Conservation (phyloP, 192 early-diverging fungal species). For the Coemansia sp. region DNA sequence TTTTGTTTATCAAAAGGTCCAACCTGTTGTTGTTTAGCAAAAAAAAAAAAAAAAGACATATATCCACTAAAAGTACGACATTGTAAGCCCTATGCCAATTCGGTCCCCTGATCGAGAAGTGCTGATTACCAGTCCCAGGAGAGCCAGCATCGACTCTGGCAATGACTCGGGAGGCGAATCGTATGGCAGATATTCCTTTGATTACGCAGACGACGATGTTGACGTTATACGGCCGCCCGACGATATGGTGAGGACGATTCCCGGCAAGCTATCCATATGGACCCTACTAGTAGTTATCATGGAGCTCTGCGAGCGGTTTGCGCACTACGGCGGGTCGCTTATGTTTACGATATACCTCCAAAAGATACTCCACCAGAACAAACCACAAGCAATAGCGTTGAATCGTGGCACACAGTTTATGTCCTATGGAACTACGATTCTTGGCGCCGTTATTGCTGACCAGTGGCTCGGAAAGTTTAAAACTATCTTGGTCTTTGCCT, state of each 20-base stretch:
- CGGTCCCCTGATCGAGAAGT: not conserved
- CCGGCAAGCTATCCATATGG: slow-evolving; percentile 57
- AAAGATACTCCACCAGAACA: slow-evolving; percentile 50
- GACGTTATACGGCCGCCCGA: slow-evolving; percentile 20
- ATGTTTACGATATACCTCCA: slow-evolving; percentile 62
- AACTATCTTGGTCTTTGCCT: slow-evolving; percentile 67
- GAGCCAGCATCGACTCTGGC: not conserved
- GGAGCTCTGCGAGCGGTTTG: slow-evolving; percentile 63
- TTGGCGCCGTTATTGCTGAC: slow-evolving; percentile 71
- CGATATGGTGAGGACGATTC: slow-evolving; percentile 37
- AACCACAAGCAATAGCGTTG: slow-evolving; percentile 52
- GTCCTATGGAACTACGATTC: slow-evolving; percentile 58
- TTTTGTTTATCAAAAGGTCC: not conserved
- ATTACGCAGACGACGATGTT: slow-evolving; percentile 7
- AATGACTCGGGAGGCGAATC: not conserved
- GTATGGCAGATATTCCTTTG: not conserved
- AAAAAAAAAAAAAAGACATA: too few relatives aligned
- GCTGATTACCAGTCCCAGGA: not conserved
- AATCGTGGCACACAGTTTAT: slow-evolving; percentile 59
- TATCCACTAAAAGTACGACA: not conserved
- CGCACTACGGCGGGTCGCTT: slow-evolving; percentile 61
- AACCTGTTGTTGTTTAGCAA: not conserved
- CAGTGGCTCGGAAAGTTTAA: slow-evolving; percentile 72
- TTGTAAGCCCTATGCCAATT: not conserved
- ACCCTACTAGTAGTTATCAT: slow-evolving; percentile 58